A percentile compares a stretch with the other conserved stretches of the same genome.
phyloP scores from a whole-genome alignment of 345 rosid species.

The Boechera retrofracta region DNA sequence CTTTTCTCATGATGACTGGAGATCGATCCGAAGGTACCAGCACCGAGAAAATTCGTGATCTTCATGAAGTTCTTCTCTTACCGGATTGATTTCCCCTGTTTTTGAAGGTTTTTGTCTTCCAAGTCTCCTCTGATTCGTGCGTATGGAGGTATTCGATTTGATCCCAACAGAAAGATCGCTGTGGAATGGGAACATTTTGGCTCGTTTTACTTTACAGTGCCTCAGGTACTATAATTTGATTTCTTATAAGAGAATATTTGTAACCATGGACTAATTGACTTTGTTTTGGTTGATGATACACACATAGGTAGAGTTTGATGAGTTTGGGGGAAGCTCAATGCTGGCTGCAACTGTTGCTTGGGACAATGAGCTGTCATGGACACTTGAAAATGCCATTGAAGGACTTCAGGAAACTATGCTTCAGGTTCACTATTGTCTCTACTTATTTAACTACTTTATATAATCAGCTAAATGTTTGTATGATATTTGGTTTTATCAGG shows the following conservation, averaged over 20 bases:
- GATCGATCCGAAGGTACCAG: conserved; percentile 68
- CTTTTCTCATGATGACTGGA: conserved; percentile 81
- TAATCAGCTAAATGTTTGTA: background rate
- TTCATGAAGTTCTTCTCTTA: background rate
- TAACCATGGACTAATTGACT: background rate
- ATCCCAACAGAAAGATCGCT: conserved; percentile 59
- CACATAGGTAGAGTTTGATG: conserved; percentile 86
- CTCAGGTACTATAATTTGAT: conserved; percentile 59
- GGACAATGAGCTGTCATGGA: conserved; percentile 70
- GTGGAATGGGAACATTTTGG: conserved; percentile 86
- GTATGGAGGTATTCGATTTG: conserved; percentile 87
- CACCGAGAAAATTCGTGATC: background rate
- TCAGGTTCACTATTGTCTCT: conserved; percentile 48
- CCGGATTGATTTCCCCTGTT: background rate
- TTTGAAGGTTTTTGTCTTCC: conserved; percentile 65
- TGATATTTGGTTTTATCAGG: conserved; percentile 45
- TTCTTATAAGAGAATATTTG: background rate
- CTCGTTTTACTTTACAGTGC: conserved; percentile 79
- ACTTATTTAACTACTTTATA: background rate
- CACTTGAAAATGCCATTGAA: conserved; percentile 61
- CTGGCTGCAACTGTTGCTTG: conserved; percentile 81
- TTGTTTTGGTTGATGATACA: conserved; percentile 40
- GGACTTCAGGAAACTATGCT: conserved; percentile 55
- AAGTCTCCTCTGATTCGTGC: conserved; percentile 83
- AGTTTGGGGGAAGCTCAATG: conserved; percentile 70